Evolutionary conservation across 2,329 filamentous ascomycete genomes (phyloP), one percentile per base, ranked within the genome.

Genomic region (Fusarium sp.): DNA sequence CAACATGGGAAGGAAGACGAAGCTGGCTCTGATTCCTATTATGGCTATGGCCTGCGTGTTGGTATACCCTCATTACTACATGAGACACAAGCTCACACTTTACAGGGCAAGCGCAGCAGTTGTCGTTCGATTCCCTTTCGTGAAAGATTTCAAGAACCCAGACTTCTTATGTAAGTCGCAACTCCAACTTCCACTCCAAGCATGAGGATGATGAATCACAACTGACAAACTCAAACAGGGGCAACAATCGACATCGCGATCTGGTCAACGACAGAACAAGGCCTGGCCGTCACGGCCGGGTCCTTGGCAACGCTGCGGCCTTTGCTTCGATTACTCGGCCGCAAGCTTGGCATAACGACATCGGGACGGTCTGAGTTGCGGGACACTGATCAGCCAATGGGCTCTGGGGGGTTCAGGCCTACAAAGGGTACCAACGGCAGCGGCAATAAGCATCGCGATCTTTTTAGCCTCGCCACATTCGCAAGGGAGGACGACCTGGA

Each of bases 1-100:
- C 35, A 85, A 90, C 63, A 90, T 91, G 85, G 85, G 85, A 51
- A 74, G 70, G 13, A 84, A 82, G 63, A 87, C 85, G 6, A 91
- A 90, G 75, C 38, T 85, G 12, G 84, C 88, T 5, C 81, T 91
- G 28, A 85, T 86, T 15, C 82, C 83, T 11, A 84, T 91, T 50
- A 80, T 92, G 56, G 84, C 84, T 12, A 85, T 91, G 81, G 91
- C 89, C 35, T 89, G 89, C 74, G 76, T 86, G 85, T 83, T 78
- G 69, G 81, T 81, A 36, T 32, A 53, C 18, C 30, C 24, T 60
- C 8, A 18, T 51, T 11, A 15, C 32, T n/a, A 26, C 18, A 41
- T 15, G 26, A 38, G 41, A 41, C 28, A 39, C n/a, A 3, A 59
- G 48, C 74, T 79, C 55, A 78, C 61, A 60, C 20, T 36, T 32